Evolutionary conservation across 371 early-diverging fungal genomes (phyloP).

Genomic region (Rhizomucor miehei): DNA sequence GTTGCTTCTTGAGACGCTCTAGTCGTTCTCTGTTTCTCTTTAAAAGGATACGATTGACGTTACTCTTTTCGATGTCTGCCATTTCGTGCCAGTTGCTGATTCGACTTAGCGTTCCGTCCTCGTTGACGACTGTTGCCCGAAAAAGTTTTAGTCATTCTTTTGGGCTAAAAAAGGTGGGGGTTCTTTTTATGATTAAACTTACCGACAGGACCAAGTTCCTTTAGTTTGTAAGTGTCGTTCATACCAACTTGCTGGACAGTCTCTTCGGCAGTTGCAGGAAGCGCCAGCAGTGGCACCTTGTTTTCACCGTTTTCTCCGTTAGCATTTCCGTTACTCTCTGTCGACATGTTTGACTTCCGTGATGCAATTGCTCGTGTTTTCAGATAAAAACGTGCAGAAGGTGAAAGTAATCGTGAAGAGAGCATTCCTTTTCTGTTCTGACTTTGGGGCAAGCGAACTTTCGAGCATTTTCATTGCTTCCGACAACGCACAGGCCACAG

Average conservation of each 20-base stretch:
- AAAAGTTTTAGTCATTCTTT: not conserved
- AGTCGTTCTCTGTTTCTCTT: constrained; percentile 58
- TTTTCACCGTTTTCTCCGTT: not conserved
- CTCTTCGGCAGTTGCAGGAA: constrained; percentile 53
- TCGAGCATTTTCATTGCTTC: too few relatives aligned
- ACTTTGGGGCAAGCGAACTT: too few relatives aligned
- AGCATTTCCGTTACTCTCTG: not conserved
- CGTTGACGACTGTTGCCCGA: constrained; percentile 49
- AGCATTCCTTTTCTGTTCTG: not conserved
- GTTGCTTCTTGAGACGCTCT: constrained; percentile 5
- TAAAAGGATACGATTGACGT: constrained; percentile 60
- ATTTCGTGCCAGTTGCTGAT: constrained; percentile 77
- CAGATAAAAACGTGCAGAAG: too few relatives aligned
- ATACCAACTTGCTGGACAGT: constrained; percentile 34
- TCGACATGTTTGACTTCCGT: not conserved
- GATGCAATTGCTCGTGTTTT: too few relatives aligned
- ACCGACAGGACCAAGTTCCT: constrained; percentile 57
- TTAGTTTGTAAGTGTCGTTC: constrained; percentile 51
- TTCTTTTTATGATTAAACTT: constrained; percentile 6
- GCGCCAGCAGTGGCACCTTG: constrained; percentile 39
- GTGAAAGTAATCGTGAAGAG: not conserved
- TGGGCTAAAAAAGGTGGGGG: not conserved
- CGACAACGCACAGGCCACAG: too few relatives aligned
- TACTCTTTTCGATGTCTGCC: constrained; percentile 63
- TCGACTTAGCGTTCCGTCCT: constrained; percentile 67